Evolutionary conservation across 495 filamentous ascomycete species (phyloP), one percentile per base, ranked within the genome.

Genomic region (Mytilinidion resinicola): DNA sequence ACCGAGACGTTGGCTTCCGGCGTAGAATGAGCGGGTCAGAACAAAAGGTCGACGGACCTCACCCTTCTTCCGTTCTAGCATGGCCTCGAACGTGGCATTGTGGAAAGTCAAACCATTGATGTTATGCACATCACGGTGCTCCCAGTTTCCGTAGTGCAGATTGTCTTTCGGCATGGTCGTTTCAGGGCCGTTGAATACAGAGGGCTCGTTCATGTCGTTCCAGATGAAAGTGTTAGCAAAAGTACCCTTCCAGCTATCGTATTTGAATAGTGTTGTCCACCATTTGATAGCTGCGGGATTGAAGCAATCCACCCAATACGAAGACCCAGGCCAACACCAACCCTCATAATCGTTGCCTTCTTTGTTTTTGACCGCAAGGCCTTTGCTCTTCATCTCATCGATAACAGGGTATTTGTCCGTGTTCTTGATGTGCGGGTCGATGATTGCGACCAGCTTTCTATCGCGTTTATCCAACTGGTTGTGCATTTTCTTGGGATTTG

Each of bases 141-240:
- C 93, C 93, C 93, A 98, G 70, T 88, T 82, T 25, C 81, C 93
- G 63, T 87, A 71, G 70, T 97, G 93, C 39, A 97, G 70, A 69
- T 96, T 96, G 74, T 98, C 93, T 72, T 95, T 96, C 44, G 93
- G 93, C 90, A 96, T 96, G 34, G 92, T 92, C 10, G 89, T 95
- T 70, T 98, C 93, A 0, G 93, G 93, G 0, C 93, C 93, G 68
- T 96, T 96, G 77, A 98, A 98, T 8, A 98, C 93, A 0, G 93
- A 96, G 0, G 93, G 93, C 74, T 98, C 93, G 66, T 96, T 98
- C 93, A 98, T 98, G 69, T 98, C 93, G 71, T 98, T 98, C 93
- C 93, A 98, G 68, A 97, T 85, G 75, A 89, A 96, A 4, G 86
- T 82, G 68, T 96, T 97, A 38, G 84, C 73, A 64, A 85, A 78